Conservation (phyloP, 805 yeast species). For the Ogataea ganodermae region DNA sequence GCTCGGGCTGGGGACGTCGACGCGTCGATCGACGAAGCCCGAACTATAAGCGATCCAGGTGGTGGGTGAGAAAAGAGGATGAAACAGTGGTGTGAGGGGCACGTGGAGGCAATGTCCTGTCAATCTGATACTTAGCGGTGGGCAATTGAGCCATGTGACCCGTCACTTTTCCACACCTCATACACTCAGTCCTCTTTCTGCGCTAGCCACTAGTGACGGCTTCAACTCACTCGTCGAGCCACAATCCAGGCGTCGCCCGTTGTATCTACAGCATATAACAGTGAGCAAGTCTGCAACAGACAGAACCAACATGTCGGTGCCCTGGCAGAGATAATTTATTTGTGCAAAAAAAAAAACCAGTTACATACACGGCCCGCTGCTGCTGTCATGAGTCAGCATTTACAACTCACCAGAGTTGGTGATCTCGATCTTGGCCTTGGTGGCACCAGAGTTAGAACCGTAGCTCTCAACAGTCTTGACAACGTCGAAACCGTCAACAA, state of each 20-base stretch:
- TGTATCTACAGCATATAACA: neutral
- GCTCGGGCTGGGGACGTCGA: conserved; percentile 5
- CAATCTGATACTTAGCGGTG: too few relatives aligned
- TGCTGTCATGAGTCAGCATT: conserved; percentile 8
- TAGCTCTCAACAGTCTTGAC: conserved; percentile 84
- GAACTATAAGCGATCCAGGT: too few relatives aligned
- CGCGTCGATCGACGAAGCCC: too few relatives aligned
- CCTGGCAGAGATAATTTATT: neutral
- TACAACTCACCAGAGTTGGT: conserved; percentile 61
- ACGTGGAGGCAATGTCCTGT: too few relatives aligned
- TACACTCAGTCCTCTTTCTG: too few relatives aligned
- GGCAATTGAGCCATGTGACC: too few relatives aligned
- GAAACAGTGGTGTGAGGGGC: too few relatives aligned
- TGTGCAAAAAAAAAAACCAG: neutral
- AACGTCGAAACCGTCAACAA: conserved; percentile 60
- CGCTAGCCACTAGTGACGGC: too few relatives aligned
- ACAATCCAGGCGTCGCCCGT: neutral
- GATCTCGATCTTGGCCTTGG: conserved; percentile 53
- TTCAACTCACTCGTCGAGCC: too few relatives aligned
- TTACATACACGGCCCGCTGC: neutral
- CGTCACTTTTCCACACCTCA: too few relatives aligned
- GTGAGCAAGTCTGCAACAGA: neutral
- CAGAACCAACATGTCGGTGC: neutral
- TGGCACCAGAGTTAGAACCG: conserved; percentile 54
- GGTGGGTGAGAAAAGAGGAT: too few relatives aligned